phyloP scores from a whole-genome alignment of 2,329 filamentous ascomycete genomes.

The Colletotrichum gloeosporioides region DNA sequence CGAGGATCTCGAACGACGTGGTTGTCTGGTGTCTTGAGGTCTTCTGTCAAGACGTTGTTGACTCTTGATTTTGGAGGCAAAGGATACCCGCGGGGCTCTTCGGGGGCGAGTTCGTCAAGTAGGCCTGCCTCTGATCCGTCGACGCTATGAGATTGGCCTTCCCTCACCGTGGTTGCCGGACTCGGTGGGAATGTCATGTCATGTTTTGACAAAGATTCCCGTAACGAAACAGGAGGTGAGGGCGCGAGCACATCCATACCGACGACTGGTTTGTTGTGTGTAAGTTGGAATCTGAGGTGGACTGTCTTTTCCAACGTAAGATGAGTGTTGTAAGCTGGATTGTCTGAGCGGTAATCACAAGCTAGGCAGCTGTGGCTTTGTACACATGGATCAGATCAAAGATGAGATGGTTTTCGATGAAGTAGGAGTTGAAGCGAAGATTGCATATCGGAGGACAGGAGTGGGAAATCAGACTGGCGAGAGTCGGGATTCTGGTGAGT shows the following conservation, averaged over 20 bases:
- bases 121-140: conserved; percentile 25
- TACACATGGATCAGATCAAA: not conserved
- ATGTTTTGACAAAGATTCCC: conserved; percentile 11
- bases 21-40: conserved; percentile 81
- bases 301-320: not conserved
- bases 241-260: not conserved
- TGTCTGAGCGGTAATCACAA: not conserved
- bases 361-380: not conserved
- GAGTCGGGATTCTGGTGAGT: not conserved
- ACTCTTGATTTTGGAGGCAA: conserved; percentile 71
- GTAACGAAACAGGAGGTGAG: not conserved
- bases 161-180: conserved; percentile 43
- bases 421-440: not conserved
- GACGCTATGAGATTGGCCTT: conserved; percentile 39
- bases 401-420: not conserved
- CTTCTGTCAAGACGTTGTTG: conserved; percentile 71
- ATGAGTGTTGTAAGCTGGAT: not conserved
- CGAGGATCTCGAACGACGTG: conserved; percentile 83
- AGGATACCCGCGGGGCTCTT: conserved; percentile 51
- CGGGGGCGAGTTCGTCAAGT: conserved; percentile 22
- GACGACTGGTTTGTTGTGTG: not conserved
- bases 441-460: not conserved
- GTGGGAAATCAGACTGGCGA: not conserved
- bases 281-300: not conserved
- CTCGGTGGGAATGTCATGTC: conserved; percentile 38